Percentiles rank a stretch among this genome's conserved stretches.
Conservation (phyloP, 192 early-diverging fungal species). For the Backusella sp. region DNA sequence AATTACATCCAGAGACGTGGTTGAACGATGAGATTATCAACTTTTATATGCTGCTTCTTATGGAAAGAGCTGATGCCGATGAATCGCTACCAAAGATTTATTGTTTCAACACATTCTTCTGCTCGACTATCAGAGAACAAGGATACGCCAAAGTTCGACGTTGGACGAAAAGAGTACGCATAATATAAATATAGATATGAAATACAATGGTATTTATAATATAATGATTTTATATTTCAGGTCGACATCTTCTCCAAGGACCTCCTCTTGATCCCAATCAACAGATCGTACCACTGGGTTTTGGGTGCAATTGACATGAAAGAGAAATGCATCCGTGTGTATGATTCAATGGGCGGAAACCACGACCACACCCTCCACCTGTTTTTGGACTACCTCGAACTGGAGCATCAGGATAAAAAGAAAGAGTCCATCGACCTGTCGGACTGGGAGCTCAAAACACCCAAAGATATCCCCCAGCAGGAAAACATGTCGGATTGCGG, state of each 20-base stretch:
- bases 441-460: constrained; percentile 67
- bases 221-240: constrained; percentile 4
- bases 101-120: constrained; percentile 94
- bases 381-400: constrained; percentile 65
- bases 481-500: constrained; percentile 93
- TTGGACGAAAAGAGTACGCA: constrained; percentile 71
- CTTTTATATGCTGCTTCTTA: constrained; percentile 82
- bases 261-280: constrained; percentile 80
- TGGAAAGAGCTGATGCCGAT: constrained; percentile 53
- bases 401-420: constrained; percentile 76
- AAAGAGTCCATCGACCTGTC: constrained; percentile 54
- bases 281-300: constrained; percentile 54
- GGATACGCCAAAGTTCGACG: constrained; percentile 75
- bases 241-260: constrained; percentile 78
- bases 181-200: too few species aligned
- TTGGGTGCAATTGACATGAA: constrained; percentile 45
- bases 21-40: constrained; percentile 97
- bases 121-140: constrained; percentile 59
- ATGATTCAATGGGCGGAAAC: constrained; percentile 77
- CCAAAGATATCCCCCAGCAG: constrained; percentile 77
- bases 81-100: constrained; percentile 63
- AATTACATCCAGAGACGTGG: constrained; percentile 75
- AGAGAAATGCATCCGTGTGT: constrained; percentile 68
- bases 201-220: too few species aligned
- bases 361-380: constrained; percentile 56